phyloP scores from a whole-genome alignment of 106 monocot genomes.

The Cymbidium sinense region DNA sequence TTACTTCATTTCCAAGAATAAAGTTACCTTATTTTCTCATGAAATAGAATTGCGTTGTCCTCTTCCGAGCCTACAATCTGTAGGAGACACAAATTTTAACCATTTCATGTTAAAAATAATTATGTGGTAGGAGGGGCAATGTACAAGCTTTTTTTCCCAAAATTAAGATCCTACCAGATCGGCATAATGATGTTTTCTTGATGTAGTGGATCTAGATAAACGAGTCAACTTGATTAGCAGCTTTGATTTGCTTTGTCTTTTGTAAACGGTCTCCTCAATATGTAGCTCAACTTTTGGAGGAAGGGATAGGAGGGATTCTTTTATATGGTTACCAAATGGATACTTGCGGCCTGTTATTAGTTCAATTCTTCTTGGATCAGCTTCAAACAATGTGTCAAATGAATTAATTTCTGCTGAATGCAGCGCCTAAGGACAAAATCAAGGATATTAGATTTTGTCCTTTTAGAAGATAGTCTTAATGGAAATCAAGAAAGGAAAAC shows the following conservation, averaged over 20 bases:
- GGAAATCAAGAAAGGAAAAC: conserved; percentile 21
- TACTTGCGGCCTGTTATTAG: conserved; percentile 82
- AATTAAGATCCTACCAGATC: conserved; percentile 50
- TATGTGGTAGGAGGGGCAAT: neutral
- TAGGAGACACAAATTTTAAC: neutral
- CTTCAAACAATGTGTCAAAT: conserved; percentile 64
- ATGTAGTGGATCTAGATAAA: conserved; percentile 17
- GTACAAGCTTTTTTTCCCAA: neutral
- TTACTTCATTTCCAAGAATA: neutral
- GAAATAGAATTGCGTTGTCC: conserved; percentile 84
- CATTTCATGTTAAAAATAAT: neutral
- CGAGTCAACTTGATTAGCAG: conserved; percentile 53
- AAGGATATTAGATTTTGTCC: conserved; percentile 3
- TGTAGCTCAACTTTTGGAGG: conserved; percentile 65
- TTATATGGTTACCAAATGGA: conserved; percentile 93
- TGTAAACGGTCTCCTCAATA: conserved; percentile 56
- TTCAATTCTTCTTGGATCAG: conserved; percentile 96
- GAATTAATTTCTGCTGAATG: conserved; percentile 59
- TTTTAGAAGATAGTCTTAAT: conserved; percentile 1
- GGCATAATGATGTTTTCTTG: conserved; percentile 66
- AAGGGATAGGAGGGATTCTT: conserved; percentile 63
- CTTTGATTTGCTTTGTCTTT: conserved; percentile 56
- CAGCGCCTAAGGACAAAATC: conserved; percentile 51
- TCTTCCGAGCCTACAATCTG: conserved; percentile 90
- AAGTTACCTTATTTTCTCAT: conserved; percentile 78